A percentile compares a stretch with the other conserved stretches of the same genome.
These are phyloP conservation scores for Blastobotrys parvus DNA, from an alignment of 805 yeast genomes.

Conservation along the genomic window DNA sequence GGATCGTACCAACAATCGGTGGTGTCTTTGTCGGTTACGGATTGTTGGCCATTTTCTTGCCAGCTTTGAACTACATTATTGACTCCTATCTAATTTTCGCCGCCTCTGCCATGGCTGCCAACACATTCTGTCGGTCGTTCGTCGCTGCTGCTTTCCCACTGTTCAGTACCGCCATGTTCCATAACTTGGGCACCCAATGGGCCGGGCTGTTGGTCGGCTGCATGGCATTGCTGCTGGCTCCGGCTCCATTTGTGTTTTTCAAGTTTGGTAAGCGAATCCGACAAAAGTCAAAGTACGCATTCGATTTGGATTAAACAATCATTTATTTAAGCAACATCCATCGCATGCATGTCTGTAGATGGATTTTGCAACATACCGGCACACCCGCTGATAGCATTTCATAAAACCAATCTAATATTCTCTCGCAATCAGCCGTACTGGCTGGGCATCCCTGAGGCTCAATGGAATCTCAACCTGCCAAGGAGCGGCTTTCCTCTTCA, in stretches of 20 bases:
- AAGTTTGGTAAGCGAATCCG: conserved; percentile 51
- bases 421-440: too few relatives aligned
- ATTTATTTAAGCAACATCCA: too few relatives aligned
- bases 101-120: conserved; percentile 72
- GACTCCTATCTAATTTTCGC: conserved; percentile 64
- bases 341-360: too few relatives aligned
- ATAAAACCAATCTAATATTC: too few relatives aligned
- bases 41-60: conserved; percentile 55
- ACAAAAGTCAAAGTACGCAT: conserved; percentile 41
- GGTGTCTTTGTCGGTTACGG: conserved; percentile 62
- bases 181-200: conserved; percentile 62
- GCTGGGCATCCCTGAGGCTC: too few relatives aligned
- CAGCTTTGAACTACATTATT: conserved; percentile 61
- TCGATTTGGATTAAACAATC: too few relatives aligned
- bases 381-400: too few relatives aligned
- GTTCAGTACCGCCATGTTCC: conserved; percentile 64
- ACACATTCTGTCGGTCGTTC: conserved; percentile 57
- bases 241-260: conserved; percentile 61
- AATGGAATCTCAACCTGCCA: too few relatives aligned
- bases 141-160: conserved; percentile 67
- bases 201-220: conserved; percentile 68
- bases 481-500: too few relatives aligned
- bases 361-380: too few relatives aligned
- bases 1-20: conserved; percentile 68
- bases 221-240: conserved; percentile 45